Base-by-base conservation (phyloP, 208 protist genomes). In the Strigomonas culicis region DNA sequence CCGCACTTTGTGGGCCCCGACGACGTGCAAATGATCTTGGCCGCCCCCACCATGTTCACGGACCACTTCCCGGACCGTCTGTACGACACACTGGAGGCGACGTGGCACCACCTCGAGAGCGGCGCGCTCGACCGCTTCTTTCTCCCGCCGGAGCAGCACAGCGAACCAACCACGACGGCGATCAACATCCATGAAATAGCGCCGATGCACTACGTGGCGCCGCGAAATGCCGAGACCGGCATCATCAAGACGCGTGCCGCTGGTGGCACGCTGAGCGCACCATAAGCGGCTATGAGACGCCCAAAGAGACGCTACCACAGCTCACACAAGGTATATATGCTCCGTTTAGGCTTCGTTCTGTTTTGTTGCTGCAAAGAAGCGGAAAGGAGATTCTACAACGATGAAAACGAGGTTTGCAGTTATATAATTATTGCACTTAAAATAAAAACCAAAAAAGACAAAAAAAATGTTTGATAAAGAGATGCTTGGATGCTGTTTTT, bases 21-120 rank as follows among this genome's bases (percentile, higher is more conserved):
- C 34, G 86, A 83, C 59, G 75, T 93, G 57, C 86, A 95, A 68
- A 77, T 81, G 57, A 32, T 95, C 1, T 55, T 91, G 21, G 80
- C 79, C 46, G 68, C 82, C 0, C 76, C 84, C 15, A 84, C 77
- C 27, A 95, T 95, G 90, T 85, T 93, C 31, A 70, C 63, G 0
- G 86, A 95, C 72, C 90, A 95, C 72, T 87, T 95, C 63, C 90
- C 90, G n/a, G 86, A 95, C 64, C 75, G 76, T 17, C 61, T 93
- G n/a, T 89, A 74, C 60, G 50, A 64, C 17, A 73, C 83, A 3
- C 68, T 95, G 58, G 51, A 82, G 46, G 47, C 66, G 21, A 64
- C 80, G 17, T 46, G 70, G 15, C 46, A 69, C 13, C 63, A 70
- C 28, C 47, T 95, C 39, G 63, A 90, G n/a, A 43, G 22, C 4